These are phyloP conservation scores for Exophiala calicioides DNA, from an alignment of 2,329 filamentous ascomycete species.

Conservation along the genomic window DNA sequence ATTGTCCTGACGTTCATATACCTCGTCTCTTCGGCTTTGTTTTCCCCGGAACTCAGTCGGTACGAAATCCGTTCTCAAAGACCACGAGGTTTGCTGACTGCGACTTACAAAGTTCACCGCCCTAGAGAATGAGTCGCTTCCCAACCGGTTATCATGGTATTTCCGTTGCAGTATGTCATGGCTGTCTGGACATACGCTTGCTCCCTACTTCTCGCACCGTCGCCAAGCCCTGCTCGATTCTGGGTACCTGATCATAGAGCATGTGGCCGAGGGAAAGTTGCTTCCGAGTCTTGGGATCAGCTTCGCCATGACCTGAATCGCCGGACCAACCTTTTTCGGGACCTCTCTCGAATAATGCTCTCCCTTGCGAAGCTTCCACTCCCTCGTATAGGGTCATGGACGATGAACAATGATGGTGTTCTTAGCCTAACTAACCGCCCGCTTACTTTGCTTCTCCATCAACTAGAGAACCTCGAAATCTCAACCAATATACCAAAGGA, in stretches of 20 bases:
- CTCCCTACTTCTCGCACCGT: background rate
- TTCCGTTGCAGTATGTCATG: background rate
- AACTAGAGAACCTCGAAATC: conserved; percentile 39
- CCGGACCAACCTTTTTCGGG: conserved; percentile 29
- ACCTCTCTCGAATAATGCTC: conserved; percentile 33
- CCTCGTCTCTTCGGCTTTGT: conserved; percentile 40
- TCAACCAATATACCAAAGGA: conserved; percentile 36
- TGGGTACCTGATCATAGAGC: conserved; percentile 24
- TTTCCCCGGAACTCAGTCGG: conserved; percentile 31
- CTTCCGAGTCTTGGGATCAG: conserved; percentile 20
- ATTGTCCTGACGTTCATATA: conserved; percentile 42
- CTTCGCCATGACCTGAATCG: conserved; percentile 3
- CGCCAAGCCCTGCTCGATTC: background rate
- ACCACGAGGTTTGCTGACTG: background rate
- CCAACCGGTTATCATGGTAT: background rate
- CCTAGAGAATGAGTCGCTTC: background rate
- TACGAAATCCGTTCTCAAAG: too few relatives aligned
- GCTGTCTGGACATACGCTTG: background rate
- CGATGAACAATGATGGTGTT: conserved; percentile 33
- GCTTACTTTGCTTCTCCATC: conserved; percentile 36
- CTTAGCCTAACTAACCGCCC: conserved; percentile 41
- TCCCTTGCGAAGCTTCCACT: conserved; percentile 30
- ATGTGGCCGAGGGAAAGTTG: conserved; percentile 26
- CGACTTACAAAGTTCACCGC: conserved; percentile 4
- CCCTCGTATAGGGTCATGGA: conserved; percentile 39